Evolutionary conservation across 177 flowering plant genomes (phyloP).

Genomic region (Vitis hybrid): DNA sequence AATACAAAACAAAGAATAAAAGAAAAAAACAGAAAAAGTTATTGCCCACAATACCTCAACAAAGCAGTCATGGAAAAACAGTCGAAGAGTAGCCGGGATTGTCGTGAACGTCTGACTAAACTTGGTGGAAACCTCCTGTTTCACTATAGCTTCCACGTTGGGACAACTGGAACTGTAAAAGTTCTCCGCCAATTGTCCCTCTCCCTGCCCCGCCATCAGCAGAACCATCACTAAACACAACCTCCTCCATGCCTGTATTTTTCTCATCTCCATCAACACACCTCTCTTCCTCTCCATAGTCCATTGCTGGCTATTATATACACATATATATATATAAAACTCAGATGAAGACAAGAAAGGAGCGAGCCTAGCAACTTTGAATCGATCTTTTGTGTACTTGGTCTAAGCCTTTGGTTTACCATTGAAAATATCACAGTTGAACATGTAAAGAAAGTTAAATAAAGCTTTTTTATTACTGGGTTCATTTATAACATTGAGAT

Average conservation of each 20-base stretch:
- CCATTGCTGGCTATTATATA: too few relatives aligned
- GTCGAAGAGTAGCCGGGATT: slow-evolving; percentile 70
- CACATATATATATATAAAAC: too few relatives aligned
- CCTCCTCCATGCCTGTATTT: slow-evolving; percentile 8
- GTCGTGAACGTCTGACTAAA: slow-evolving; percentile 48
- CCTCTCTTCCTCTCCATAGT: background rate
- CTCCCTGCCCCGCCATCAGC: slow-evolving; percentile 26
- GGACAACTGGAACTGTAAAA: slow-evolving; percentile 61
- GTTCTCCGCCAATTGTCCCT: slow-evolving; percentile 42
- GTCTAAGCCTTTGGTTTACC: too few relatives aligned
- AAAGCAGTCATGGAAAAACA: slow-evolving; percentile 85
- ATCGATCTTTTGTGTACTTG: too few relatives aligned
- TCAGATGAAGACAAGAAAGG: too few relatives aligned
- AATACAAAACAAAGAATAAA: too few relatives aligned
- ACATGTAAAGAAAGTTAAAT: too few relatives aligned
- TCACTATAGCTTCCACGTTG: slow-evolving; percentile 52
- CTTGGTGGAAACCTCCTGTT: slow-evolving; percentile 48
- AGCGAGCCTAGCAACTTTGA: too few relatives aligned
- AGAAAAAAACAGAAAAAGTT: background rate
- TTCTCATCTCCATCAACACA: background rate
- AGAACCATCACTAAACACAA: slow-evolving; percentile 11
- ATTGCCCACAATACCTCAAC: slow-evolving; percentile 41
- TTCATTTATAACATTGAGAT: too few relatives aligned
- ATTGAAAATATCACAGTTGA: too few relatives aligned
- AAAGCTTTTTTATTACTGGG: too few relatives aligned